Percentiles rank a stretch among this genome's conserved stretches.
These are phyloP conservation scores for Inga oerstediana DNA, from an alignment of 306 rosid genomes.

Conservation along the genomic window DNA sequence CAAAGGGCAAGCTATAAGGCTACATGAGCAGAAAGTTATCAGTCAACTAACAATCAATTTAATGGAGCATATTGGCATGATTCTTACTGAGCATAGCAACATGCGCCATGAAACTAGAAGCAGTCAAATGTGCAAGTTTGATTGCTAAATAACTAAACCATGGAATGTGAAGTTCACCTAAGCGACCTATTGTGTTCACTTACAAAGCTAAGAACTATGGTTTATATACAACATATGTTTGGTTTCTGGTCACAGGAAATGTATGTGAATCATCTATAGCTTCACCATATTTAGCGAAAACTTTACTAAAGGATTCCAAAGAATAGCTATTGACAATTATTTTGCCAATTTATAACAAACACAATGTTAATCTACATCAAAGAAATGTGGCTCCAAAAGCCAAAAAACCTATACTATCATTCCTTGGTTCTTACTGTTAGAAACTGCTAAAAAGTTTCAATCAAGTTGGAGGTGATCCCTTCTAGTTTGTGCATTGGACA, in stretches of 20 bases:
- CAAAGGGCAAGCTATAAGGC: constrained; percentile 1
- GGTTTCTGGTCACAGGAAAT: not conserved
- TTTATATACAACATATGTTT: constrained; percentile 17
- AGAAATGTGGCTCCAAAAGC: not conserved
- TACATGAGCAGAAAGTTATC: not conserved
- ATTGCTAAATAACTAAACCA: constrained; percentile 16
- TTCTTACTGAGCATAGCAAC: constrained; percentile 10
- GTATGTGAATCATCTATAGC: not conserved
- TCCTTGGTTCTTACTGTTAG: not conserved
- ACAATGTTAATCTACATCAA: not conserved
- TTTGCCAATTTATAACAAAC: not conserved
- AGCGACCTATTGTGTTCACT: not conserved
- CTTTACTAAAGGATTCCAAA: constrained; percentile 1
- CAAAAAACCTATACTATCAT: not conserved
- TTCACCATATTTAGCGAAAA: constrained; percentile 8
- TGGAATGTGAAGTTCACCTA: not conserved
- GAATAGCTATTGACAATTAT: constrained; percentile 1
- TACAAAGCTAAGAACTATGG: constrained; percentile 5
- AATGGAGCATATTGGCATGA: not conserved
- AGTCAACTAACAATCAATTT: not conserved
- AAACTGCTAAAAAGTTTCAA: not conserved
- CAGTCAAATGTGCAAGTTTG: constrained; percentile 1
- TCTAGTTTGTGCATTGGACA: not conserved
- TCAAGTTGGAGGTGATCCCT: constrained; percentile 17
- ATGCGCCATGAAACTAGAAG: not conserved